Base-by-base conservation (phyloP, 352 stramenopile species). In the Globisporangium heterothallicum region DNA sequence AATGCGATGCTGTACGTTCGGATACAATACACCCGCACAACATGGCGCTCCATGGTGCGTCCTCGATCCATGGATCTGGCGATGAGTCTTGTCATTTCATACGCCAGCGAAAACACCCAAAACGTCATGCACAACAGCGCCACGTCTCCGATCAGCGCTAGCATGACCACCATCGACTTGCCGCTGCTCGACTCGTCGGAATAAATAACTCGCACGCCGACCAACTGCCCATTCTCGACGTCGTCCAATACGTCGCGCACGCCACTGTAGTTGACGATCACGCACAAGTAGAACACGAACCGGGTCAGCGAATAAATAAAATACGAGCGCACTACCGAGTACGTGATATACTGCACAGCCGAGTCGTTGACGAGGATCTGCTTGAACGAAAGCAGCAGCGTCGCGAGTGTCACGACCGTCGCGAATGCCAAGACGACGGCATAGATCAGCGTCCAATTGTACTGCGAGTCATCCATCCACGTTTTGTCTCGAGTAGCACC, bases 271-370 rank as follows among this genome's bases (percentile, higher is more conserved):
- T 84, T 78, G 26, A 53, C 52, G 16, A 86, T 46, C 29, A 82
- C 74, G 9, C 65, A 64, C 5, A 78, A 40, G 60, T 89, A 87
- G 43, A 88, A 78, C 22, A 74, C 49, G 32, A 83, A 63, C 12
- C 74, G 66, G 10, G 56, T 46, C 16, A 78, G 51, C 51, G 74
- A 76, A 64, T 84, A 87, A 54, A 87, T 45, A 24, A 85, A 84
- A 61, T 82, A 79, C 41, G 73, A 48, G n/a, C 74, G 62, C 34
- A 74, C 81, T 5, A 89, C 63, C 61, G 78, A 78, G 56, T 82
- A 77, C 27, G 72, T 80, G 56, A 87, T 68, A 53, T 76, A 86
- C 59, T 89, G 78, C 53, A 85, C 76, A 19, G 78, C 76, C 41
- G 75, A 87, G 26, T 78, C 66, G 41, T 55, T 34, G 18, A 76